These are phyloP conservation scores for Wickerhamomyces subpelliculosus DNA, from an alignment of 805 yeast genomes.

Conservation along the genomic window DNA sequence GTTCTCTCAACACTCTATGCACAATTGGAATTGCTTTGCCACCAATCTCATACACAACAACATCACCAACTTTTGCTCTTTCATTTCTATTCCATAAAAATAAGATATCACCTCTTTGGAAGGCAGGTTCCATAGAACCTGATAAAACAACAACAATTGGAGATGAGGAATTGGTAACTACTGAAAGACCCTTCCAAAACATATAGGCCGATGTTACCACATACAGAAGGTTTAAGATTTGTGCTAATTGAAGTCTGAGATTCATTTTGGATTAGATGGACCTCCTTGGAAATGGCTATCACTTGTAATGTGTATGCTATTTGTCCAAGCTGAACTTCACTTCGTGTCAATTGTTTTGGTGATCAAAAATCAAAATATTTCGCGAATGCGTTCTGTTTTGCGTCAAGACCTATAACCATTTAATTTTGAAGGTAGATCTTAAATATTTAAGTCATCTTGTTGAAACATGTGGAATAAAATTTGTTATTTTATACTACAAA, in stretches of 20 bases:
- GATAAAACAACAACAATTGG: constrained; percentile 96
- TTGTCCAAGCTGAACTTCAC: too few relatives aligned
- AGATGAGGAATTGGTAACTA: constrained; percentile 75
- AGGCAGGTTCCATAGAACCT: constrained; percentile 99
- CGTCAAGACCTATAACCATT: too few relatives aligned
- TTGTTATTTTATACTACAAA: too few relatives aligned
- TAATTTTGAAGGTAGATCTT: too few relatives aligned
- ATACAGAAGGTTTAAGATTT: constrained; percentile 65
- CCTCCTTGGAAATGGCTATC: not conserved
- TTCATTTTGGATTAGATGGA: constrained; percentile 40
- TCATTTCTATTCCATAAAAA: constrained; percentile 83
- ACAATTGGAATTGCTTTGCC: constrained; percentile 90
- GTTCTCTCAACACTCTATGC: constrained; percentile 88
- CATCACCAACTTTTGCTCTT: constrained; percentile 72
- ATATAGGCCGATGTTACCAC: constrained; percentile 85
- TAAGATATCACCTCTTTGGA: constrained; percentile 93
- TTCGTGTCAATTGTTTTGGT: too few relatives aligned
- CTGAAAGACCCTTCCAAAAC: constrained; percentile 79
- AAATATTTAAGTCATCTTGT: too few relatives aligned
- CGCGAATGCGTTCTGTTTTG: too few relatives aligned
- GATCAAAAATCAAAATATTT: too few relatives aligned
- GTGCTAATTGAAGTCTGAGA: constrained; percentile 53
- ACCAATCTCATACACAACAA: constrained; percentile 84
- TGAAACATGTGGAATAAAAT: too few relatives aligned
- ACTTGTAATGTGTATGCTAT: too few relatives aligned